These are phyloP conservation scores for Kuraishia ogatae DNA, from an alignment of 805 yeast genomes.

Conservation along the genomic window DNA sequence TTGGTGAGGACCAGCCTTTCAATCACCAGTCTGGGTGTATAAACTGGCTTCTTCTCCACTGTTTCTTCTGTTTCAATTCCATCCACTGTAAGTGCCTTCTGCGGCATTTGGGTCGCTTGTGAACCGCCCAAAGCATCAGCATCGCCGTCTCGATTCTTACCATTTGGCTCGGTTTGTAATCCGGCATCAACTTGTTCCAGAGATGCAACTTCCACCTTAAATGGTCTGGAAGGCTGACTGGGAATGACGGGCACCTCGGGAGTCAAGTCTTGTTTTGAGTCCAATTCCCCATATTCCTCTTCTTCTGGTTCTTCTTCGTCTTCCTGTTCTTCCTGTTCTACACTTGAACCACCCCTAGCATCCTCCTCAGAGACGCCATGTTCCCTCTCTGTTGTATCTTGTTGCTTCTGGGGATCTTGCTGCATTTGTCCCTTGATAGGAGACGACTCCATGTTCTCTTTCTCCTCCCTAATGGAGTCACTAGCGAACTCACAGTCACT, in stretches of 20 bases:
- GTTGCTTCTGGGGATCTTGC: background rate
- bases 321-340: background rate
- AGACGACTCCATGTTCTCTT: background rate
- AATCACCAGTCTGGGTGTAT: constrained; percentile 53
- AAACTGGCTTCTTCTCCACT: background rate
- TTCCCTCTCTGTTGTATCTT: background rate
- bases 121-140: background rate
- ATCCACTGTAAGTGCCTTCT: background rate
- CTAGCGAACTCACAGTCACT: background rate
- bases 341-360: no score
- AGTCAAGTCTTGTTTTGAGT: no score
- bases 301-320: background rate
- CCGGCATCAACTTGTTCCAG: background rate
- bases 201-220: background rate
- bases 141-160: background rate
- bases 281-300: background rate
- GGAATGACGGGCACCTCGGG: background rate
- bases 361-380: background rate
- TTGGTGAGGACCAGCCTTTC: constrained; percentile 65
- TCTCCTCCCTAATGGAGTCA: background rate
- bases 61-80: background rate
- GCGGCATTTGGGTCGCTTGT: background rate
- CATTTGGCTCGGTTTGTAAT: background rate
- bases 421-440: background rate
- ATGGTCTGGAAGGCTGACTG: background rate